A percentile compares a stretch with the other conserved stretches of the same genome.
phyloP scores from a whole-genome alignment of 768 basidiomycete species.

The Dioszegia crocea region DNA sequence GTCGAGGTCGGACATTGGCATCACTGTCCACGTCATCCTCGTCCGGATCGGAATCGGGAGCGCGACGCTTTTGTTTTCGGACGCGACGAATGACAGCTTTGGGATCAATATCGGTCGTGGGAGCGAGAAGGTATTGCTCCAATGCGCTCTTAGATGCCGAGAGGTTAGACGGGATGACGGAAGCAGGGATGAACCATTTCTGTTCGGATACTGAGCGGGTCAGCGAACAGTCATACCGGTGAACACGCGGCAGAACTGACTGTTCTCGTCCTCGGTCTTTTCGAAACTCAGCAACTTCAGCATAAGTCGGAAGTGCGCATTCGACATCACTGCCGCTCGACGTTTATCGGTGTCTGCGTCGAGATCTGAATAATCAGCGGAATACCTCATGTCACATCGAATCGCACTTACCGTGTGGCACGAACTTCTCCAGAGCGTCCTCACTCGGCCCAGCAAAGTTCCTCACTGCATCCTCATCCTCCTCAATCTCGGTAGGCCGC shows the following conservation, averaged over 20 bases:
- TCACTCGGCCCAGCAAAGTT: conserved; percentile 57
- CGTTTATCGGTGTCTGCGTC: conserved; percentile 71
- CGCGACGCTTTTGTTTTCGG: conserved; percentile 52
- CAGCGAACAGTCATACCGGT: background rate
- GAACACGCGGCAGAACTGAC: conserved; percentile 52
- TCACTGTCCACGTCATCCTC: conserved; percentile 15
- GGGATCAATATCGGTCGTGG: conserved; percentile 69
- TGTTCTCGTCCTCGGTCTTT: conserved; percentile 57
- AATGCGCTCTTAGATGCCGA: conserved; percentile 69
- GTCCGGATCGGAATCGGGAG: conserved; percentile 2
- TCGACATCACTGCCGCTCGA: conserved; percentile 69
- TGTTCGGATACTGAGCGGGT: conserved; percentile 12
- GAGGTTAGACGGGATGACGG: conserved; percentile 65
- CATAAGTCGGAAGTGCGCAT: conserved; percentile 75
- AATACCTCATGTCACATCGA: background rate
- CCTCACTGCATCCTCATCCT: conserved; percentile 27
- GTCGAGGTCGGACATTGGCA: conserved; percentile 16
- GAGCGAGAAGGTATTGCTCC: conserved; percentile 73
- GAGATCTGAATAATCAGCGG: conserved; percentile 57
- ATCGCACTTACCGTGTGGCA: conserved; percentile 66
- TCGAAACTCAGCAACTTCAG: conserved; percentile 74
- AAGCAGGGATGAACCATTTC: conserved; percentile 76
- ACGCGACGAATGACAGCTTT: conserved; percentile 67
- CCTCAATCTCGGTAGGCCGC: conserved; percentile 28
- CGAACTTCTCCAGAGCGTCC: conserved; percentile 66